Evolutionary conservation across 495 filamentous ascomycete genomes (phyloP), one percentile per base, ranked within the genome.

Genomic region (Lophiotrema nucula): DNA sequence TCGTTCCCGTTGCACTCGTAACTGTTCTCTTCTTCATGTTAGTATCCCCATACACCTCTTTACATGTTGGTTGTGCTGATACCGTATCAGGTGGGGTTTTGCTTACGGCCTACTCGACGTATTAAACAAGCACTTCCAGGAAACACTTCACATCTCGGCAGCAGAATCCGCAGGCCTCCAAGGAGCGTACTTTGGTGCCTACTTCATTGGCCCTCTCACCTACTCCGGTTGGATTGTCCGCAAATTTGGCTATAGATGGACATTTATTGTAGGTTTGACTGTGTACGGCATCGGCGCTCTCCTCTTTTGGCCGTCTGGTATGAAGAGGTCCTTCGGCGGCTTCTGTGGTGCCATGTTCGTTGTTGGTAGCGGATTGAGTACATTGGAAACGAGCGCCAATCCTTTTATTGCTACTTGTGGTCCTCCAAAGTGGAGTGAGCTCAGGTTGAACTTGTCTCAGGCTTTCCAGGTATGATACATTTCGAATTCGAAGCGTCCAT

Each of bases 311-410:
- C 82, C 77, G 24, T 77, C 73, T 4, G 77, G 73, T 19, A 65
- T 83, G 21, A 76, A 83, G 24, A 70, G 74, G n/a, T 83, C 81
- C 21, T 89, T 88, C 67, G 81, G 76, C 25, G 87, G 86, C 26
- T 89, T 89, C 70, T 87, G 86, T 67, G 81, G 79, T 18, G 75
- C 77, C 64, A 83, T 85, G 60, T 87, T 89, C 67, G 79, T 89
- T 50, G 82, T 89, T 46, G 86, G 87, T 2, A 75, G 77, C 47
- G 86, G 87, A 10, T 75, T 91, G 0, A 81, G 80, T 2, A 83
- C 84, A 2, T 79, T 91, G 44, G 87, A 91, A 63, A 89, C 87
- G 1, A 78, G 81, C 10, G 87, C 87, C 15, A 84, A 90, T 69
- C 83, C 85, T 33, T 89, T 86, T 72, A 73, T 90, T 60, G 76